These are phyloP conservation scores for Carex pumila DNA, from an alignment of 176 grass and related monocot species.

Conservation along the genomic window DNA sequence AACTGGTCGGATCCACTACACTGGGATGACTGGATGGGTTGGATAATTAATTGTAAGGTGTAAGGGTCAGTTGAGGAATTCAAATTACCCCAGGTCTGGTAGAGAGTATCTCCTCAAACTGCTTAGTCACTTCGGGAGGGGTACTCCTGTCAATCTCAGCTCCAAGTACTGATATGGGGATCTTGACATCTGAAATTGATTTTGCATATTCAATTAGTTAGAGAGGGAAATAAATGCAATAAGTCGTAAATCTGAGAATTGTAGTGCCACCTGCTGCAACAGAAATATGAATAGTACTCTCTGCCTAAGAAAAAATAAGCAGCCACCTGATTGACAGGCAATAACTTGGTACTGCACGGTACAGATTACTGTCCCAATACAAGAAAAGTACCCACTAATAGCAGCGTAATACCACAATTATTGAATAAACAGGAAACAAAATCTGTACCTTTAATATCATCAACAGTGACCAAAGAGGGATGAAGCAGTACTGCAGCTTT, in stretches of 20 bases:
- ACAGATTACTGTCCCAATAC: neutral
- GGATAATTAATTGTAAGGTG: neutral
- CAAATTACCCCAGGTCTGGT: slow-evolving; percentile 18
- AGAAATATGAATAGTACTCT: neutral
- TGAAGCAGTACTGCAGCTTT: slow-evolving; percentile 32
- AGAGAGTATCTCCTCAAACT: slow-evolving; percentile 34
- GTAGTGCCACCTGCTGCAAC: neutral
- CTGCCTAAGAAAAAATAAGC: neutral
- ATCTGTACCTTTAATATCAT: slow-evolving; percentile 33
- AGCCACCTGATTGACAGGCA: neutral
- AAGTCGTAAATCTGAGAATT: neutral
- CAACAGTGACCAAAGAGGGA: slow-evolving; percentile 31
- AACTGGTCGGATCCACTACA: neutral
- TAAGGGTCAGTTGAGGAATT: neutral
- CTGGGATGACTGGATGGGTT: neutral
- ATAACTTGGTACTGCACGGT: neutral
- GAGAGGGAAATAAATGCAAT: neutral
- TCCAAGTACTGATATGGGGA: slow-evolving; percentile 36
- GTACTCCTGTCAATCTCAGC: slow-evolving; percentile 22
- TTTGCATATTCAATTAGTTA: neutral
- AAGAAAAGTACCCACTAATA: neutral
- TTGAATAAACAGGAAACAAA: neutral
- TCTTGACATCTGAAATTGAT: slow-evolving; percentile 20
- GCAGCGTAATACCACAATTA: neutral
- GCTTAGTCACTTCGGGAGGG: slow-evolving; percentile 30